phyloP scores from a whole-genome alignment of 768 basidiomycete species.

The Amanita brunnescens region DNA sequence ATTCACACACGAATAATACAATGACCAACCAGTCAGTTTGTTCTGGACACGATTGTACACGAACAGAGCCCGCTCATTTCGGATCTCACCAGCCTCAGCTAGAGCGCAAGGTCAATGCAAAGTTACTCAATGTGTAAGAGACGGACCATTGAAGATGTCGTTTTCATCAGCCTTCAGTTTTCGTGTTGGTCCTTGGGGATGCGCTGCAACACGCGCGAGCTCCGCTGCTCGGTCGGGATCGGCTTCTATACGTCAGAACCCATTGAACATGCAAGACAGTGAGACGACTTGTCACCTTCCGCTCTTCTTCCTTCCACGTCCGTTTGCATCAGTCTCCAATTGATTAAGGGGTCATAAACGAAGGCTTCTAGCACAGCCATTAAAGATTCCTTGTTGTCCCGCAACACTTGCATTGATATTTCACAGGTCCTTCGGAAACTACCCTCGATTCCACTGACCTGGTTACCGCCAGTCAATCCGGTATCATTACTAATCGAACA shows the following conservation, averaged over 20 bases:
- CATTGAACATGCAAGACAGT: conserved; percentile 7
- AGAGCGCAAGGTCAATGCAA: conserved; percentile 39
- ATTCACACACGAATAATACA: not conserved
- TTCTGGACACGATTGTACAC: conserved; percentile 94
- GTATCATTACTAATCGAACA: not conserved
- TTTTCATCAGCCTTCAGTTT: conserved; percentile 89
- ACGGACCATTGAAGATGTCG: conserved; percentile 82
- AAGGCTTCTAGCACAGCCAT: conserved; percentile 99
- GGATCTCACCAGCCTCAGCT: conserved; percentile 72
- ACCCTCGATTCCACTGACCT: conserved; percentile 98
- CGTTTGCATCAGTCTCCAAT: conserved; percentile 88
- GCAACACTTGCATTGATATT: conserved; percentile 93
- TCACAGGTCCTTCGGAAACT: conserved; percentile 95
- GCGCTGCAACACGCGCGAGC: conserved; percentile 55
- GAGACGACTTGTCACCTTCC: conserved; percentile 39
- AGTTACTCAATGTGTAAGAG: not conserved
- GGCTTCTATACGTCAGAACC: conserved; percentile 30
- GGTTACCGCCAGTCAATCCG: conserved; percentile 6
- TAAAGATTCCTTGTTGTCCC: conserved; percentile 96
- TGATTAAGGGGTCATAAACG: conserved; percentile 96
- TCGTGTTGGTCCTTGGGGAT: conserved; percentile 73
- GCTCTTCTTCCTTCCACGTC: conserved; percentile 65
- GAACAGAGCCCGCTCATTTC: conserved; percentile 82
- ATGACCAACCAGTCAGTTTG: conserved; percentile 75
- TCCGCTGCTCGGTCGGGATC: conserved; percentile 53